Conservation (phyloP, 805 yeast species). For the Saturnispora kantuleensis region DNA sequence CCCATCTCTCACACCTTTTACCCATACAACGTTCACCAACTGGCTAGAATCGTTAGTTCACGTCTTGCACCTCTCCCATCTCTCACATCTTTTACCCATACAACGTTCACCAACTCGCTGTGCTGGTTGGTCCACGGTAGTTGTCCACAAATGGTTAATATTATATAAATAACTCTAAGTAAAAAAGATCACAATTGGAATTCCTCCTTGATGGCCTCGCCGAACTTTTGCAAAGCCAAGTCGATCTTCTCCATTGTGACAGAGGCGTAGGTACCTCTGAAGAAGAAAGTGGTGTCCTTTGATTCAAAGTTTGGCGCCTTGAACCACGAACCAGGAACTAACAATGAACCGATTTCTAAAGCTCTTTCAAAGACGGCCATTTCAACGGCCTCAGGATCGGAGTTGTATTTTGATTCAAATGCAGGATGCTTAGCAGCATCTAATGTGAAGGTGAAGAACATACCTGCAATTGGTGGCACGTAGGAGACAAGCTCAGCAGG, state of each 20-base stretch:
- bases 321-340: constrained; percentile 85
- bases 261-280: constrained; percentile 86
- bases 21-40: too few relatives aligned
- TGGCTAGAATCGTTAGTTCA: too few relatives aligned
- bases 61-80: too few relatives aligned
- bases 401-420: constrained; percentile 43
- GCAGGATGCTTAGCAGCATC: constrained; percentile 79
- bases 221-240: constrained; percentile 57
- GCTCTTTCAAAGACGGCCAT: constrained; percentile 51
- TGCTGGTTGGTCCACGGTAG: too few relatives aligned
- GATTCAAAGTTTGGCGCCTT: constrained; percentile 39
- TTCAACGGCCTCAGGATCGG: constrained; percentile 59
- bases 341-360: constrained; percentile 49
- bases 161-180: neutral
- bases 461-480: constrained; percentile 71
- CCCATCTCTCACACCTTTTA: too few relatives aligned
- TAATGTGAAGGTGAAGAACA: constrained; percentile 68
- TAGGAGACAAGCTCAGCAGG: constrained; percentile 35
- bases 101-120: too few relatives aligned
- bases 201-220: constrained; percentile 51
- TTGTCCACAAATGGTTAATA: neutral
- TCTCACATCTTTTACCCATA: too few relatives aligned
- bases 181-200: constrained; percentile 29
- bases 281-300: constrained; percentile 48
- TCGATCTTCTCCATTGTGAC: constrained; percentile 58